phyloP scores from a whole-genome alignment of 2,329 filamentous ascomycete species.

The Oidium heveae region DNA sequence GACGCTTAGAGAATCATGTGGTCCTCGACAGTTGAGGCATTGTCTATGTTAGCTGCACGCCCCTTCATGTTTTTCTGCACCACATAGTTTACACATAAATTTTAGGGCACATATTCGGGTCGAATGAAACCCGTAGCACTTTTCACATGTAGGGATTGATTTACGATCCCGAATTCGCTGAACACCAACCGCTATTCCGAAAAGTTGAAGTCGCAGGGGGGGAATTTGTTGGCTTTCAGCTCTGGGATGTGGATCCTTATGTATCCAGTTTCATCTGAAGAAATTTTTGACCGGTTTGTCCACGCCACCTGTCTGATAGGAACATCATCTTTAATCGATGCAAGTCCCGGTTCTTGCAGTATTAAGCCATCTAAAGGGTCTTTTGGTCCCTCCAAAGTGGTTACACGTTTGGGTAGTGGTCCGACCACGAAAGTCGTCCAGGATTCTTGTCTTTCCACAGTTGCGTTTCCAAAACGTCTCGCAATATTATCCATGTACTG shows the following conservation, averaged over 20 bases:
- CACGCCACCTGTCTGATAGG: neutral
- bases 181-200: neutral
- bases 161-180: neutral
- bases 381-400: neutral
- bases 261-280: neutral
- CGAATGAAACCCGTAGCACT: neutral
- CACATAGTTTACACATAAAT: neutral
- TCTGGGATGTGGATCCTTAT: neutral
- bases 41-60: neutral
- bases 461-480: neutral
- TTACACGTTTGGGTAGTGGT: neutral
- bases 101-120: neutral
- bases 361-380: too few relatives aligned
- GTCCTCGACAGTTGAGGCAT: neutral
- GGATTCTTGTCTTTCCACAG: neutral
- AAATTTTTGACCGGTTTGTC: neutral
- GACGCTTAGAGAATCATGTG: neutral
- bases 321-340: neutral
- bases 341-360: neutral
- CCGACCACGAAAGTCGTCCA: neutral
- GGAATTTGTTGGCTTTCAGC: neutral
- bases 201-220: neutral
- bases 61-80: neutral
- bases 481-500: neutral
- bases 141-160: neutral